phyloP scores from a whole-genome alignment of 768 basidiomycete genomes.

The Amanita thiersii region DNA sequence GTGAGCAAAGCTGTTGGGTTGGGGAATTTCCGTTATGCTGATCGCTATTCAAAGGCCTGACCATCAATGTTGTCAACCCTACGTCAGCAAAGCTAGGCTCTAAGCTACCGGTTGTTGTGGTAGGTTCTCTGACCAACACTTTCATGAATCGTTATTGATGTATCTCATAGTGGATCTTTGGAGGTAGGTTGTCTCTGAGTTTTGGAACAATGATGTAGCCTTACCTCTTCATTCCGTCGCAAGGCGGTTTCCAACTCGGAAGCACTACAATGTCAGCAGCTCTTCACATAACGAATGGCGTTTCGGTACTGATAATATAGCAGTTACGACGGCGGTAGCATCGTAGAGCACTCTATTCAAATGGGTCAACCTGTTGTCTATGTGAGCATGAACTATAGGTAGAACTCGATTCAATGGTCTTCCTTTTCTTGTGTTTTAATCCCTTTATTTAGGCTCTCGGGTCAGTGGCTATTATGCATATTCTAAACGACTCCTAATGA shows the following conservation, averaged over 20 bases:
- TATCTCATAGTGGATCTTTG: constrained; percentile 25
- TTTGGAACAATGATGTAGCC: constrained; percentile 1
- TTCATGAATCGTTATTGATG: not conserved
- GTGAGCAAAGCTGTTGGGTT: constrained; percentile 18
- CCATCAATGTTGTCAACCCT: constrained; percentile 35
- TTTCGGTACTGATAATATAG: not conserved
- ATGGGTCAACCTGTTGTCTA: constrained; percentile 32
- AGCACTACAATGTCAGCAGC: constrained; percentile 26
- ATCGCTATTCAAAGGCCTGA: constrained; percentile 21
- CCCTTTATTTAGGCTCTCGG: too few relatives aligned
- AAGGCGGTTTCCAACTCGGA: constrained; percentile 23
- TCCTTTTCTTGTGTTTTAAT: too few relatives aligned
- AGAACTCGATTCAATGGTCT: too few relatives aligned
- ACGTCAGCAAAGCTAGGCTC: constrained; percentile 19
- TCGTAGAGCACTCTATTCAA: constrained; percentile 31
- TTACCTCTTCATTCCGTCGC: not conserved
- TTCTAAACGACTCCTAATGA: too few relatives aligned
- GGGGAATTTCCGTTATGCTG: not conserved
- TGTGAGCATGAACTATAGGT: constrained; percentile 40
- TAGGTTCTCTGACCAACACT: constrained; percentile 13
- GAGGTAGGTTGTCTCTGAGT: constrained; percentile 14
- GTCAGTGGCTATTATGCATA: too few relatives aligned
- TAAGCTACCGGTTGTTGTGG: constrained; percentile 34
- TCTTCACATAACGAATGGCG: constrained; percentile 16
- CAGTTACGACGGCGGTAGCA: constrained; percentile 28